Base-by-base conservation (phyloP, 1,284 basidiomycete species). In the Irpex rosettiformis region DNA sequence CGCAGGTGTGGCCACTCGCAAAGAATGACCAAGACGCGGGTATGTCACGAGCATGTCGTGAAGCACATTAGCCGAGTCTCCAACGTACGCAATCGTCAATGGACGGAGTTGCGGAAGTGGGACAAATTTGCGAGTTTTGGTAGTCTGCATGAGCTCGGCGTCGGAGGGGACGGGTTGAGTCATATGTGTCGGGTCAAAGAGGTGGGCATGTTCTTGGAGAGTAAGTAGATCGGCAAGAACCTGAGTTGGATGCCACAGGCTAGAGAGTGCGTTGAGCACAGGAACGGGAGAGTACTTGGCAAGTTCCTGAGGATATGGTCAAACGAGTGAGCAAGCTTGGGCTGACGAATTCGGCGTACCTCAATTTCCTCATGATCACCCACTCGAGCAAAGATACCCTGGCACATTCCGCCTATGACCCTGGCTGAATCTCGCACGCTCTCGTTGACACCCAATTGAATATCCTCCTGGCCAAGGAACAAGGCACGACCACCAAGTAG, bases 381-480 rank as follows among this genome's bases (percentile, higher is more conserved):
- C 1, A 99, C 96, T 52, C 97, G 88, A 21, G 96, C 97, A 77
- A 99, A 98, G 64, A 99, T 94, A 18, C 96, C 97, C 73, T 98
- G 90, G 58, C 89, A 91, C 96, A 99, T 98, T 16, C 93, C 92
- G 18, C 93, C 89, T 62, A 97, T 84, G 13, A 99, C 93, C 18
- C 90, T 82, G 11, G 93, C 90, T 0, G 92, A 88, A 76, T 99
- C 97, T 53, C 90, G 80, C 18, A 88, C 72, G 45, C 79, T 87
- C 81, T 99, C 96, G 73, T 98, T 99, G 30, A 98, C 96, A 56
- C 96, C 96, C 29, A 99, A 79, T 69, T 99, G 96, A 60, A 98
- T 97, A 71, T 99, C 96, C 1, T 90, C 86, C 45, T 78, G 79
- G 2, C 95, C 93, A n/a, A 99, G 78, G 75, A 98, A 99, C 65